Evolutionary conservation across 2,329 filamentous ascomycete genomes (phyloP).

Genomic region (Aspergillus neoniger): DNA sequence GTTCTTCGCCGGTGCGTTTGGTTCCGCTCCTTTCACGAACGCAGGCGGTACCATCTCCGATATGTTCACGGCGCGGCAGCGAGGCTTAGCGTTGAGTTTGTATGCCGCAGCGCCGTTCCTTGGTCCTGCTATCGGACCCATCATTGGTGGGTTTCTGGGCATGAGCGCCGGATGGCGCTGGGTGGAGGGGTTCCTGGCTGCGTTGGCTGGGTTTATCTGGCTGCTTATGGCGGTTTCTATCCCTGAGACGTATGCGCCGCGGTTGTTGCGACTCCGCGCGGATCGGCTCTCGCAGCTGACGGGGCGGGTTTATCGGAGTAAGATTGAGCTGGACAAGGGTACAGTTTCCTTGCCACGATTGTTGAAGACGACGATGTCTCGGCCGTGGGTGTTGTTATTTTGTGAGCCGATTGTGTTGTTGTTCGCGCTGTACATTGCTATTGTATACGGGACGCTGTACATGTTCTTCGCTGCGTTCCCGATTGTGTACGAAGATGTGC

Average conservation of each 20-base stretch:
- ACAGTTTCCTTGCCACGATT: background rate
- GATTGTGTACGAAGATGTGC: constrained; percentile 4
- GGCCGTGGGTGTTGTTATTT: constrained; percentile 2
- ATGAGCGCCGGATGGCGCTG: constrained; percentile 5
- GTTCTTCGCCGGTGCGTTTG: background rate
- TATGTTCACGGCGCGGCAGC: constrained; percentile 4
- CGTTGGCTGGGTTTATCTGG: constrained; percentile 1
- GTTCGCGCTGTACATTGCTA: constrained; percentile 4
- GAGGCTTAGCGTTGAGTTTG: constrained; percentile 1
- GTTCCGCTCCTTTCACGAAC: constrained; percentile 1
- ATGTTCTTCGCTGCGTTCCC: constrained; percentile 9
- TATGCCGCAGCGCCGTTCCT: constrained; percentile 6
- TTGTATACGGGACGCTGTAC: constrained; percentile 7
- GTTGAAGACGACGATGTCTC: background rate
- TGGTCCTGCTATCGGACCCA: background rate
- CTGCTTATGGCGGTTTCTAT: background rate
- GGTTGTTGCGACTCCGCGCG: background rate
- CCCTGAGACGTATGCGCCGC: constrained; percentile 3
- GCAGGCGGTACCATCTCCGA: constrained; percentile 7
- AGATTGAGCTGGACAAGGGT: constrained; percentile 5
- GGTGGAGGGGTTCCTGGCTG: background rate
- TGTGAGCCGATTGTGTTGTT: constrained; percentile 5
- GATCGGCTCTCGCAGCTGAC: background rate
- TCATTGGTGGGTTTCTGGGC: constrained; percentile 7
- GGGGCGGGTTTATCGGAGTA: constrained; percentile 5